Evolutionary conservation across 1,284 basidiomycete genomes (phyloP), one percentile per base, ranked within the genome.

Genomic region (Cryptococcus neoformans): DNA sequence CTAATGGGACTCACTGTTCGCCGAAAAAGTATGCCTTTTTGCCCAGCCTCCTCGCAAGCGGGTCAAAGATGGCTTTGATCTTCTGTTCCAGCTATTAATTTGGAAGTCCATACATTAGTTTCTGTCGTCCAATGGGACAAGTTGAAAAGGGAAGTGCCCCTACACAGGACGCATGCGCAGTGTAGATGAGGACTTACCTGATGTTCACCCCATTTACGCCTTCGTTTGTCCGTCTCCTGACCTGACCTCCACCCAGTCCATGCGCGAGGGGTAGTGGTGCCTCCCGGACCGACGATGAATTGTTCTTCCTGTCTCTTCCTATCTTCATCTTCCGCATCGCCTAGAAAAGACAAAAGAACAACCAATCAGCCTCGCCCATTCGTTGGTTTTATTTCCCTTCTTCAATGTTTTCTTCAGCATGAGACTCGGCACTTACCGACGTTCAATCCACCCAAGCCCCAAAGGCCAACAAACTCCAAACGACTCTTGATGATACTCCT

Each of bases 221-320:
- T 50, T 14, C 72, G 59, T 38, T 68, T 60, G 14, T 69, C 72
- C 6, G 55, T 53, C 54, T 72, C 67, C 14, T 58, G 47, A 2
- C 69, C 73, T 1, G 70, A 63, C 14, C 60, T 57, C 67, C 68
- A 73, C 10, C 73, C 73, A 2, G 54, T 57, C 70, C 69, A 73
- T 34, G 59, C 66, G 44, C 67, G 57, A 17, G 67, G 66, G 10
- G 69, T 64, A 36, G 63, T 47, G 3, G 74, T 75, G 0, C 74
- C 74, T 8, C 63, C 74, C 0, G 74, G 71, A 3, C 62, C 73
- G 21, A 69, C 61, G 35, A 75, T 63, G 39, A 66, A 63, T 12
- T 49, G 58, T 34, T 72, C 68, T 39, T 67, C 63, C 6, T 67
- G 50, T n/a, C 56, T 51, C 40, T 67, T 63, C 46, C 62, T 52